Base-by-base conservation (phyloP, 345 rosid species). In the Melastoma malabathricum region DNA sequence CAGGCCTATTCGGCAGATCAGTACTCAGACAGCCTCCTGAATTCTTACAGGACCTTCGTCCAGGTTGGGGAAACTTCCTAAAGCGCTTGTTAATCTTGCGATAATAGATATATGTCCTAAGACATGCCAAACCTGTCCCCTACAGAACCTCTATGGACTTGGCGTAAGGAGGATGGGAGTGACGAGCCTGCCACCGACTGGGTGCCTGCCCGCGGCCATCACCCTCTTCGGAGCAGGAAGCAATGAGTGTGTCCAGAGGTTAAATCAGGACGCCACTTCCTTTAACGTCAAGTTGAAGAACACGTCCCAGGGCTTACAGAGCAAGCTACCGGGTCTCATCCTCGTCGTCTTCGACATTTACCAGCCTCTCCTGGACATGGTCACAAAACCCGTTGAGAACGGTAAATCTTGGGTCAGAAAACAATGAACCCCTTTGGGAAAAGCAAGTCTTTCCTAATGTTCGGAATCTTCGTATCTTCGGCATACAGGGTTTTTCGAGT, bases 121-220 rank as follows among this genome's bases (percentile, higher is more conserved):
- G 38, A 31, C 38, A 31, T 31, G 38, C 38, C 38, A 31, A 22
- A 31, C 38, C 38, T 31, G 38, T 5, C 10, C 9, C 7, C 7
- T 15, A 69, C 86, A 90, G 96, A 79, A 66, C 69, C 76, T 90
- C 55, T 78, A 82, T 54, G 71, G 60, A 55, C 63, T 69, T 44
- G 94, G 96, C 72, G 96, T 79, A 43, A 70, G 95, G 68, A 86
- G 84, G 62, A 66, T 84, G 6, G 96, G 94, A 52, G 89, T 82
- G 60, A 86, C 89, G 63, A 66, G 56, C 50, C 72, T 90, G 57
- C 94, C 98, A 23, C 98, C 96, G 47, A 63, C 72, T 14, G 94
- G 98, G 52, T 86, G 94, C 69, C 66, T 90, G 65, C 98, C 93
- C 0, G 98, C 93, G 55, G 92, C 89, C 39, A 74, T 87, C 63